These are phyloP conservation scores for Botrytis tulipae DNA, from an alignment of 2,329 filamentous ascomycete species.

Conservation along the genomic window DNA sequence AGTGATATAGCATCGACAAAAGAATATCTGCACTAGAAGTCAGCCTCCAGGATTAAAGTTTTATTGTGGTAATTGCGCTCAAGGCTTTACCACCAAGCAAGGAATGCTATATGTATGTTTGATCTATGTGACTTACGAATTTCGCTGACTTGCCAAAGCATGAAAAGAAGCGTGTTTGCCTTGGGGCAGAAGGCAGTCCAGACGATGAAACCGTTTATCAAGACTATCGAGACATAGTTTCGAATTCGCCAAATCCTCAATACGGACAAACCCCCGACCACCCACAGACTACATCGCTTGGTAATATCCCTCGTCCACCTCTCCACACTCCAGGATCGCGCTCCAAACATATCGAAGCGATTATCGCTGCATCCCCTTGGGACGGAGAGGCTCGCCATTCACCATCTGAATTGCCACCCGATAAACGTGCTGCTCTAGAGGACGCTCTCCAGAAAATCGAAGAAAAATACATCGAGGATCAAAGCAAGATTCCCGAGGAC, in stretches of 20 bases:
- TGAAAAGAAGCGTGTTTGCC: constrained; percentile 21
- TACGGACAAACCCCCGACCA: background rate
- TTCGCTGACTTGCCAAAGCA: constrained; percentile 11
- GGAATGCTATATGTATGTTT: constrained; percentile 30
- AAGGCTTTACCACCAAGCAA: constrained; percentile 28
- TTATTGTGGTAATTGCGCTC: constrained; percentile 19
- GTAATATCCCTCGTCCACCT: constrained; percentile 22
- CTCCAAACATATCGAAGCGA: constrained; percentile 11
- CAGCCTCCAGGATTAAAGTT: constrained; percentile 11
- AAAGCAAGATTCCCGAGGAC: constrained; percentile 21
- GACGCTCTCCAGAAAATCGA: constrained; percentile 29
- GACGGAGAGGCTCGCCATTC: constrained; percentile 24
- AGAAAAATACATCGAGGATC: constrained; percentile 21
- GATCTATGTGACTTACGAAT: background rate
- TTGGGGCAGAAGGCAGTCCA: background rate
- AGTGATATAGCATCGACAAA: constrained; percentile 21
- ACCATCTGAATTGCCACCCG: constrained; percentile 30
- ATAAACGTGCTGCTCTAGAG: constrained; percentile 27
- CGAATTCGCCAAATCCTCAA: background rate
- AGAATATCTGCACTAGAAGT: constrained; percentile 23
- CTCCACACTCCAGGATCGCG: constrained; percentile 21
- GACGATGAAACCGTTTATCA: constrained; percentile 9
- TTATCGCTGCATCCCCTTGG: constrained; percentile 8
- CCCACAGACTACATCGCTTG: background rate
- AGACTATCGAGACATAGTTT: constrained; percentile 15